A percentile compares a stretch with the other conserved stretches of the same genome.
phyloP scores from a whole-genome alignment of 2,329 filamentous ascomycete genomes.

The Xylariaceae sp. region DNA sequence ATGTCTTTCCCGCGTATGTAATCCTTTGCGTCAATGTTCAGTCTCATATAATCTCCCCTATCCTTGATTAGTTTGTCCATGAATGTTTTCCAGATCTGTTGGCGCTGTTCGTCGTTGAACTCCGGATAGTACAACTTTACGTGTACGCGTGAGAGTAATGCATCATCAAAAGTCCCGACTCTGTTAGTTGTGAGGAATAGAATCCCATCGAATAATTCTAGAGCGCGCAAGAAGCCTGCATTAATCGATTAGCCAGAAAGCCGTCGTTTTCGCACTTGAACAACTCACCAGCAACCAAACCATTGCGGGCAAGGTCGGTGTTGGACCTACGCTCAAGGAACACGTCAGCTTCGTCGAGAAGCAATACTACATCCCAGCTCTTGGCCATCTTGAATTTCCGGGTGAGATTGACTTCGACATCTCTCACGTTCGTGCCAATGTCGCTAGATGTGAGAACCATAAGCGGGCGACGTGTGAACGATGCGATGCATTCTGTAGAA shows the following conservation, averaged over 20 bases:
- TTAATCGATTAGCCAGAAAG: no score
- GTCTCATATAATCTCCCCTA: constrained; percentile 19
- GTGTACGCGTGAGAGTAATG: constrained; percentile 33
- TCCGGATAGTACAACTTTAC: constrained; percentile 27
- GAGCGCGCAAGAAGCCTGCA: constrained; percentile 27
- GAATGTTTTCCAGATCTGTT: constrained; percentile 29
- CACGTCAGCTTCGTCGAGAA: constrained; percentile 7
- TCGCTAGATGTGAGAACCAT: not conserved
- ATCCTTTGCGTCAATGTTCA: constrained; percentile 20
- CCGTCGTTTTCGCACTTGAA: not conserved
- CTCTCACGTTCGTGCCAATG: constrained; percentile 1
- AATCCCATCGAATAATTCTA: constrained; percentile 32
- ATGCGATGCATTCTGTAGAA: constrained; percentile 1
- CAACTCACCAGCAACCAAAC: not conserved
- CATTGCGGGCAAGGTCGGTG: not conserved
- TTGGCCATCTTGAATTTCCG: constrained; percentile 3
- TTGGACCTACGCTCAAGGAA: not conserved
- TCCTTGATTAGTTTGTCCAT: constrained; percentile 29
- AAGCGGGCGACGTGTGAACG: not conserved
- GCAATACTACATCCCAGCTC: constrained; percentile 6
- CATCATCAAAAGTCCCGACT: constrained; percentile 30
- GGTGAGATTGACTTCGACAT: not conserved
- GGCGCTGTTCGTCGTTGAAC: constrained; percentile 23
- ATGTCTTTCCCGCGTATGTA: constrained; percentile 18
- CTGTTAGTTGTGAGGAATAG: constrained; percentile 31